Evolutionary conservation across 2,329 filamentous ascomycete genomes (phyloP), one percentile per base, ranked within the genome.

Genomic region (Fusarium liriodendri): DNA sequence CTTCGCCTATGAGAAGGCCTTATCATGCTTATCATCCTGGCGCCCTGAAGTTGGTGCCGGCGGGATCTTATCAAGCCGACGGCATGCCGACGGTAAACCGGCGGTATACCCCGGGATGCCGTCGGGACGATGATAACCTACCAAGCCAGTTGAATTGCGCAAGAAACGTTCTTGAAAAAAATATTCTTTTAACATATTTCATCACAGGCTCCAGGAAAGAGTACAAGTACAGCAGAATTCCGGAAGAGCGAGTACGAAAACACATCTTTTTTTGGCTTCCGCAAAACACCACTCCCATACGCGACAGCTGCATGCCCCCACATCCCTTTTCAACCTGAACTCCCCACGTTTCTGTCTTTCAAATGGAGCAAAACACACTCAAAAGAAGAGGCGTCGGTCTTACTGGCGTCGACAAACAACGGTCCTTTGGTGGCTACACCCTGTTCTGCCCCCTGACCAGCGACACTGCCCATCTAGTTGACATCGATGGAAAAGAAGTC

Each of bases 341-440:
- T 25, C 42, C 20, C 20, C 20, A 25, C 13, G 2, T 27, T 27
- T 10, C 5, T 9, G 1, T n/a, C 10, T n/a, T 16, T 29, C 16
- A 50, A 29, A 78, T 78, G 78, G 79, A 80, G 54, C 79, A 80
- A 70, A 80, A 80, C 45, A 79, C 79, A 0, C 60, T 80, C 8
- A 80, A 80, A 42, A 64, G 79, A 62, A 68, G 79, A 37, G 76
- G 76, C 3, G 72, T 79, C 20, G 78, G 79, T 25, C 71, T 80
- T 8, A 80, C 71, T 3, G 79, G 79, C 1, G 76, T 79, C 5
- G 79, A 80, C 55, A 77, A 76, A 35, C 27, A 71, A 9, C 42
- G 35, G 1, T 78, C 78, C 0, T 79, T 79, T 7, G 78, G 79
- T 0, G 79, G 79, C 38, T 80, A 76, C 42, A 80, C 79, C 1